phyloP scores from a whole-genome alignment of 306 rosid species.

The Pueraria montana region DNA sequence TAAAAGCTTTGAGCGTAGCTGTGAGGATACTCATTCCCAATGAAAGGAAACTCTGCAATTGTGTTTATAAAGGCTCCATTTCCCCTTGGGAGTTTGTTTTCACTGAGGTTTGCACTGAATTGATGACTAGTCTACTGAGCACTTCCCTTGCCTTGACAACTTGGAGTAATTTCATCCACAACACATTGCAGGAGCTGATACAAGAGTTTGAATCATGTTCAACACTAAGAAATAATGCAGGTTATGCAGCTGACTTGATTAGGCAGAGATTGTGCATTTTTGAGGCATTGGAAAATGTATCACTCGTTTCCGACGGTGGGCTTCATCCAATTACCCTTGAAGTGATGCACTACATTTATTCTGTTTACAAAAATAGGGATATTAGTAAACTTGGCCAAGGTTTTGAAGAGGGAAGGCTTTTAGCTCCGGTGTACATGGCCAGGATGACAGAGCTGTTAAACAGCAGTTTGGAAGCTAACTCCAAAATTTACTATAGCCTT shows the following conservation, averaged over 20 bases:
- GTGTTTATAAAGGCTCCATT: too few species aligned
- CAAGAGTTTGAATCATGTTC: slow-evolving; percentile 21
- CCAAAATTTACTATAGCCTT: not conserved
- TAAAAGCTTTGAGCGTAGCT: too few species aligned
- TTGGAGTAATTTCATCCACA: slow-evolving; percentile 36
- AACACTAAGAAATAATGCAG: not conserved
- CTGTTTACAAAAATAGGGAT: not conserved
- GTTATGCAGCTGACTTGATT: not conserved
- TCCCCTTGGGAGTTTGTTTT: too few species aligned
- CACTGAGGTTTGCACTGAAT: too few species aligned
- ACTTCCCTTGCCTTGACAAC: not conserved
- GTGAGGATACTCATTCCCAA: too few species aligned
- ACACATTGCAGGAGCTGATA: slow-evolving; percentile 61
- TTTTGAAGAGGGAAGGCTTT: not conserved
- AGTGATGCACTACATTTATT: not conserved
- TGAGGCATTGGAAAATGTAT: not conserved
- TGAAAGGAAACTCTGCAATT: too few species aligned
- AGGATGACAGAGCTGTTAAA: too few species aligned
- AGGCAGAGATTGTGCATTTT: not conserved
- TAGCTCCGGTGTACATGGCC: not conserved
- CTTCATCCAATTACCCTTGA: not conserved
- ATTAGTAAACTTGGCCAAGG: too few species aligned
- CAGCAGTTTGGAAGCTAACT: too few species aligned
- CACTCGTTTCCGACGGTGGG: not conserved
- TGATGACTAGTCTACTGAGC: slow-evolving; percentile 44